Evolutionary conservation across 345 rosid species (phyloP).

Genomic region (Eucalyptus decipiens): DNA sequence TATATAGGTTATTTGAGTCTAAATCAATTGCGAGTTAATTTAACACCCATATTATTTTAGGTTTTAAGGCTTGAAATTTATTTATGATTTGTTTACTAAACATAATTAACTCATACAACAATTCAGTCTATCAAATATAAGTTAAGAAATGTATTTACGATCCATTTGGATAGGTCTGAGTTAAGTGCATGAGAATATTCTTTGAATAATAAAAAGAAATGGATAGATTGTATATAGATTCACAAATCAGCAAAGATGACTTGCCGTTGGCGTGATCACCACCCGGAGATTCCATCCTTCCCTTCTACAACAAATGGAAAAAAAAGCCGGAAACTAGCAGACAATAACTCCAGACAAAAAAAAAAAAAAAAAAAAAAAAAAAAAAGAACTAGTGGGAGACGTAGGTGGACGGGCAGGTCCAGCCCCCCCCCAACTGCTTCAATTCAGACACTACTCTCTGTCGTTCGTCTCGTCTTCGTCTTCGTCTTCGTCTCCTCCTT

Average conservation of each 20-base stretch:
- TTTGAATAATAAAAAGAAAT: no score
- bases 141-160: accelerated
- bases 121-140: accelerated
- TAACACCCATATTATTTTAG: no score
- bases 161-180: accelerated
- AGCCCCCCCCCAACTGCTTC: neutral
- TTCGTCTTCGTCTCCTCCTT: neutral
- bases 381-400: neutral
- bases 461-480: neutral
- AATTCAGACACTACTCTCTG: neutral
- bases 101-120: no score
- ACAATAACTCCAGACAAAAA: neutral
- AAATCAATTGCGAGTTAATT: no score
- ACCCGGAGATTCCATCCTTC: no score
- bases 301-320: neutral
- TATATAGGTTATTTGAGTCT: no score
- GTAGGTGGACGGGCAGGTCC: neutral
- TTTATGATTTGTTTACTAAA: no score
- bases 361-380: neutral
- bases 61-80: no score
- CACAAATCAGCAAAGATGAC: neutral
- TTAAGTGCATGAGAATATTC: neutral
- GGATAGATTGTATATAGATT: neutral
- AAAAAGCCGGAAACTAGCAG: neutral
- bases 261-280: neutral